These are phyloP conservation scores for Penicillium sp. DNA, from an alignment of 2,329 filamentous ascomycete species.

Conservation along the genomic window DNA sequence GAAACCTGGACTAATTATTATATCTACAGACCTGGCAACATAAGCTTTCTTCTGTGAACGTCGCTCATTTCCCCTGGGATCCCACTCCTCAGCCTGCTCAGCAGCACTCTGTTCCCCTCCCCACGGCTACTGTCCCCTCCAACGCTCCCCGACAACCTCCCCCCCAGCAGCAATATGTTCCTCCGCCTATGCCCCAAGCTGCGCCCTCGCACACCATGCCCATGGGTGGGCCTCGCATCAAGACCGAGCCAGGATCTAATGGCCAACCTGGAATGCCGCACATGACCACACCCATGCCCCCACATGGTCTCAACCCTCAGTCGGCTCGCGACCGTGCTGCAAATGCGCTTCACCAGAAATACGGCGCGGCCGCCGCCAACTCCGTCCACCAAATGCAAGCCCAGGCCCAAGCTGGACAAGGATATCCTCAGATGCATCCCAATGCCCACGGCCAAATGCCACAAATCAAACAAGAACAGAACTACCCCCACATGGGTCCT, in stretches of 20 bases:
- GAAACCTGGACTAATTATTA: constrained; percentile 1
- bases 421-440: constrained; percentile 32
- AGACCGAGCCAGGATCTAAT: constrained; percentile 52
- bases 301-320: constrained; percentile 41
- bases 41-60: constrained; percentile 78
- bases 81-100: constrained; percentile 62
- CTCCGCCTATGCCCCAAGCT: constrained; percentile 33
- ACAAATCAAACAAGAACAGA: constrained; percentile 42
- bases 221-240: constrained; percentile 47
- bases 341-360: constrained; percentile 51
- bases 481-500: constrained; percentile 44
- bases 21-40: constrained; percentile 79
- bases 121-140: constrained; percentile 42
- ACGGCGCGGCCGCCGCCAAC: constrained; percentile 42
- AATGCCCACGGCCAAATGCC: constrained; percentile 39
- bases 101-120: constrained; percentile 39
- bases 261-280: constrained; percentile 32
- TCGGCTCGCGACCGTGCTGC: constrained; percentile 56
- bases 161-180: constrained; percentile 36
- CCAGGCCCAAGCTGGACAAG: constrained; percentile 39
- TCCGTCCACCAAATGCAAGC: constrained; percentile 47
- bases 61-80: constrained; percentile 94
- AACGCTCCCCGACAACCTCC: constrained; percentile 43
- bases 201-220: constrained; percentile 28
- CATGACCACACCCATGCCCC: constrained; percentile 36